Evolutionary conservation across 768 basidiomycete genomes (phyloP), one percentile per base, ranked within the genome.

Genomic region (Heimioporus sp.): DNA sequence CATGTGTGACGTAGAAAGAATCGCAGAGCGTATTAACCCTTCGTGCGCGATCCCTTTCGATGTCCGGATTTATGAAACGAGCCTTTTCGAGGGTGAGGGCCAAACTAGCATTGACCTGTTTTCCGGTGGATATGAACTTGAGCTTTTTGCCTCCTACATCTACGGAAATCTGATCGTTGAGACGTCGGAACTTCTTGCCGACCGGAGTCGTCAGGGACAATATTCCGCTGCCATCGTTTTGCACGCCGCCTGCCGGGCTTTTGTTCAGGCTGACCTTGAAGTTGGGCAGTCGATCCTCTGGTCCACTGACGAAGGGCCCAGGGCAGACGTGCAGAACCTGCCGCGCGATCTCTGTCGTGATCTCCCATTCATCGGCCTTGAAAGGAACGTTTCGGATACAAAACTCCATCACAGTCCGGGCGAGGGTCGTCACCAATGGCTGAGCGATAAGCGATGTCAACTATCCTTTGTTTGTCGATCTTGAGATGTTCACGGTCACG

Each of bases 211-310:
- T 56, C 36, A 67, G 61, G 2, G 70, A 57, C 19, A 79, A 58
- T 12, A 48, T 58, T 7, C 78, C 80, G 2, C 63, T 70, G 1
- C 86, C 85, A 57, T 81, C 71, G 63, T 90, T 87, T 10, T 78
- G 70, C 15, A 80, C 72, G 4, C 80, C 80, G 17, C 80, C 79
- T 0, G 72, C 71, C 47, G 68, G 68, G 54, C 75, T 76, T 47
- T 68, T 60, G 45, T 82, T 77, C n/a, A 90, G 70, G 16, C 45
- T 60, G 48, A 91, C 78, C 39, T 69, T 57, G 67, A 90, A 91
- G 55, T 91, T 90, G 34, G 86, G 72, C 34, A 41, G 57, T 24
- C 60, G 59, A 17, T 62, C 64, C 32, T 55, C 49, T 31, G 55
- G 49, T 39, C 43, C 46, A 10, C 62, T 53, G 12, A 69, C 62